These are phyloP conservation scores for Cyberlindnera veronae DNA, from an alignment of 805 yeast species.

Conservation along the genomic window DNA sequence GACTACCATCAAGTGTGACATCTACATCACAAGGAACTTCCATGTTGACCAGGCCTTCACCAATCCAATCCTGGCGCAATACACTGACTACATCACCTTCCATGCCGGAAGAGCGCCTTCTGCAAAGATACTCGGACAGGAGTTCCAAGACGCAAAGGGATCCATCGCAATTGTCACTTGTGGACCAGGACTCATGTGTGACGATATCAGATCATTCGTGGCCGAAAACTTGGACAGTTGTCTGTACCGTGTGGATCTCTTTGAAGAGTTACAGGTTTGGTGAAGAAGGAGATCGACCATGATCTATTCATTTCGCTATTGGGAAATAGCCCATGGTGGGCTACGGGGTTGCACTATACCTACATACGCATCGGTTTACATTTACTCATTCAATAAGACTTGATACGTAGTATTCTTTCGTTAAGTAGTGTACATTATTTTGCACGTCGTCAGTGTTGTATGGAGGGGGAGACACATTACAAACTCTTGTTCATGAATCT, in stretches of 20 bases:
- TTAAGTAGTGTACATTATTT: background rate
- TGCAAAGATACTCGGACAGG: conserved; percentile 35
- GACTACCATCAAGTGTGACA: conserved; percentile 32
- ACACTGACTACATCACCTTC: conserved; percentile 30
- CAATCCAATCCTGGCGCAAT: conserved; percentile 6
- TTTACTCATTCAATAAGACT: too few relatives aligned
- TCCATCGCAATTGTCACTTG: conserved; percentile 55
- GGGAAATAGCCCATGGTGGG: background rate
- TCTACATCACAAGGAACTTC: conserved; percentile 39
- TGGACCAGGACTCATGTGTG: conserved; percentile 65
- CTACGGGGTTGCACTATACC: background rate
- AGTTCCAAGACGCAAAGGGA: conserved; percentile 38
- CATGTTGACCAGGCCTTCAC: conserved; percentile 3
- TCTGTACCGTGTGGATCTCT: conserved; percentile 58
- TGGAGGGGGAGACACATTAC: too few relatives aligned
- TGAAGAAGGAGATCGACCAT: conserved; percentile 19
- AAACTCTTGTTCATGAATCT: conserved; percentile 92
- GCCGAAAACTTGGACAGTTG: conserved; percentile 39
- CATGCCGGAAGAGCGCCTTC: conserved; percentile 47
- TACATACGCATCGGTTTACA: background rate
- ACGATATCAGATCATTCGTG: conserved; percentile 47
- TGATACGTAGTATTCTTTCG: background rate
- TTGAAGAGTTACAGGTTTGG: conserved; percentile 79
- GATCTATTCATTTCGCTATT: background rate
- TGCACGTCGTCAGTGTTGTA: too few relatives aligned